Evolutionary conservation across 2,329 filamentous ascomycete genomes (phyloP).

Genomic region (Nigrograna mackinnonii): DNA sequence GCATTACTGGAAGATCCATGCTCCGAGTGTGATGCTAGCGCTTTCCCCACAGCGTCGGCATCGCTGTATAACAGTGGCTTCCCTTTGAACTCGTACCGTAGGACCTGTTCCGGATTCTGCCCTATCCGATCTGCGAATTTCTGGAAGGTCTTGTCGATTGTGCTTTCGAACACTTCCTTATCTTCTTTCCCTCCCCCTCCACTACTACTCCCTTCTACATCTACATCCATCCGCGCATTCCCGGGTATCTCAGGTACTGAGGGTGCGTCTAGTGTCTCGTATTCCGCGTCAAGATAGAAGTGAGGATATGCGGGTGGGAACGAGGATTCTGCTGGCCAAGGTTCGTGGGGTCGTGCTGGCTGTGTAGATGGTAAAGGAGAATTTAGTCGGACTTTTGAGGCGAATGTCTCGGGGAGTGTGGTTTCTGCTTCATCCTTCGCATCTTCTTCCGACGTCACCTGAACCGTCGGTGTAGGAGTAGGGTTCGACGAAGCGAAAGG

Average conservation of each 20-base stretch:
- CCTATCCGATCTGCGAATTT: constrained; percentile 55
- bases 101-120: constrained; percentile 55
- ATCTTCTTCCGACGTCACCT: constrained; percentile 17
- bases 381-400: constrained; percentile 66
- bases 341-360: constrained; percentile 57
- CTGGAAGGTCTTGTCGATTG: constrained; percentile 55
- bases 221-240: constrained; percentile 48
- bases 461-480: constrained; percentile 37
- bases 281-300: constrained; percentile 86
- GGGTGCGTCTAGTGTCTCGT: constrained; percentile 76
- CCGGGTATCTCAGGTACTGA: constrained; percentile 53
- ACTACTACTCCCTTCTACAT: constrained; percentile 37
- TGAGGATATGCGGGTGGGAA: constrained; percentile 74
- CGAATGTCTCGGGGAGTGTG: constrained; percentile 75
- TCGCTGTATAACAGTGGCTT: constrained; percentile 75
- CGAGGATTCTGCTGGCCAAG: constrained; percentile 72
- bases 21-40: constrained; percentile 51
- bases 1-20: constrained; percentile 24
- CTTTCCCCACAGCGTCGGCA: constrained; percentile 71
- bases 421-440: constrained; percentile 25
- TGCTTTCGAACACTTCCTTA: constrained; percentile 52
- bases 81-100: constrained; percentile 54
- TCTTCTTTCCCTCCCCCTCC: constrained; percentile 44
- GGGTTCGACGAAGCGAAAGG: constrained; percentile 24
- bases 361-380: constrained; percentile 35